These are phyloP conservation scores for Trametes sanguinea DNA, from an alignment of 768 basidiomycete genomes.

Conservation along the genomic window DNA sequence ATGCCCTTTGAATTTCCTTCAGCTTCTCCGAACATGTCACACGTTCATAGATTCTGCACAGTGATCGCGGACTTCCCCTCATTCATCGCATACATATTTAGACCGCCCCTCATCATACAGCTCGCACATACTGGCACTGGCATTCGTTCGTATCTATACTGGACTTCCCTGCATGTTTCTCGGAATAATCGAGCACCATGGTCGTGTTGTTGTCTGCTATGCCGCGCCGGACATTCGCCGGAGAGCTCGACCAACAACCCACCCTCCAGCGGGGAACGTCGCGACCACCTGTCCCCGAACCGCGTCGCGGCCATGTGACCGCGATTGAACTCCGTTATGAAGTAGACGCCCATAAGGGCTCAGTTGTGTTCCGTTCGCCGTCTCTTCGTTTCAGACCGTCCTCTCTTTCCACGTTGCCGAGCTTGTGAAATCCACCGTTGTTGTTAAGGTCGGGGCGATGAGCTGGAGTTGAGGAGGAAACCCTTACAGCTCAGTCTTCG, in stretches of 20 bases:
- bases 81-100: background rate
- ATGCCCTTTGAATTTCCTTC: background rate
- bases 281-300: no score
- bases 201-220: no score
- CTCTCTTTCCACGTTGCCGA: background rate
- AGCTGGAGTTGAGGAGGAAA: no score
- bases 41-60: background rate
- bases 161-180: conserved; percentile 3
- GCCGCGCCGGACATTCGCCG: no score
- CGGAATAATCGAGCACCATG: background rate
- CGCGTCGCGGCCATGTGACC: conserved; percentile 20
- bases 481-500: no score
- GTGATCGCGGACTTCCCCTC: conserved; percentile 6
- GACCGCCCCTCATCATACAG: background rate
- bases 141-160: conserved; percentile 14
- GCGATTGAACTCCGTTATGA: conserved; percentile 19
- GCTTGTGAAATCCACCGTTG: background rate
- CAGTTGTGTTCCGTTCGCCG: conserved; percentile 6
- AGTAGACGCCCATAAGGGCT: conserved; percentile 10
- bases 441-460: no score
- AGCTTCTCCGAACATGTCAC: background rate
- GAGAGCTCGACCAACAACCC: no score
- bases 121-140: no score
- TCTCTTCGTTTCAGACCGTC: background rate
- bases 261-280: no score